Evolutionary conservation across 257 asterid genomes (phyloP).

Genomic region (Asclepias syriaca): DNA sequence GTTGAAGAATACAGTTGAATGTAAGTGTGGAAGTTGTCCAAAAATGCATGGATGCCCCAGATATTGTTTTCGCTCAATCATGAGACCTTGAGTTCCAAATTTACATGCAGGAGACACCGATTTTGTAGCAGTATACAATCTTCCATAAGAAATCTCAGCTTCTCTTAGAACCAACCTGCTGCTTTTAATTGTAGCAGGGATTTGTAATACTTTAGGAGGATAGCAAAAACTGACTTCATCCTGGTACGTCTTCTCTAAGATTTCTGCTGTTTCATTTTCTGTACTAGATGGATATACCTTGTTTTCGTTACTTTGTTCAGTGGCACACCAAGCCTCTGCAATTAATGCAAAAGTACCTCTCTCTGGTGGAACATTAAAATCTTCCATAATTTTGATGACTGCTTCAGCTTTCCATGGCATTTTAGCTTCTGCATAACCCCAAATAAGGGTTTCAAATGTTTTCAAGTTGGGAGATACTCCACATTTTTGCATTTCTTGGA

Average conservation of each 20-base stretch:
- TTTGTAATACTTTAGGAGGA: slow-evolving; percentile 40
- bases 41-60: slow-evolving; percentile 40
- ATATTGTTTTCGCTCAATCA: slow-evolving; percentile 37
- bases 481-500: slow-evolving; percentile 39
- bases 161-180: slow-evolving; percentile 45
- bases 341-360: slow-evolving; percentile 35
- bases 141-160: slow-evolving; percentile 35
- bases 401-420: slow-evolving; percentile 63
- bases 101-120: slow-evolving; percentile 33
- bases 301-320: slow-evolving; percentile 33
- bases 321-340: slow-evolving; percentile 47
- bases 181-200: slow-evolving; percentile 37
- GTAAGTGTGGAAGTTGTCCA: slow-evolving; percentile 37
- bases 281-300: slow-evolving; percentile 10
- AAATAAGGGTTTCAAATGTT: slow-evolving; percentile 60
- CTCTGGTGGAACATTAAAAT: slow-evolving; percentile 42
- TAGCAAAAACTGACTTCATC: slow-evolving; percentile 24
- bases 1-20: slow-evolving; percentile 41
- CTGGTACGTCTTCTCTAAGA: slow-evolving; percentile 41
- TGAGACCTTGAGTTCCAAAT: slow-evolving; percentile 31
- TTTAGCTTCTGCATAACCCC: slow-evolving; percentile 50
- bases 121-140: slow-evolving; percentile 31
- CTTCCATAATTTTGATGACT: slow-evolving; percentile 39
- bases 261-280: slow-evolving; percentile 26
- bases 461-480: slow-evolving; percentile 52